phyloP scores from a whole-genome alignment of 1,284 basidiomycete species.

The Fomes fomentarius region DNA sequence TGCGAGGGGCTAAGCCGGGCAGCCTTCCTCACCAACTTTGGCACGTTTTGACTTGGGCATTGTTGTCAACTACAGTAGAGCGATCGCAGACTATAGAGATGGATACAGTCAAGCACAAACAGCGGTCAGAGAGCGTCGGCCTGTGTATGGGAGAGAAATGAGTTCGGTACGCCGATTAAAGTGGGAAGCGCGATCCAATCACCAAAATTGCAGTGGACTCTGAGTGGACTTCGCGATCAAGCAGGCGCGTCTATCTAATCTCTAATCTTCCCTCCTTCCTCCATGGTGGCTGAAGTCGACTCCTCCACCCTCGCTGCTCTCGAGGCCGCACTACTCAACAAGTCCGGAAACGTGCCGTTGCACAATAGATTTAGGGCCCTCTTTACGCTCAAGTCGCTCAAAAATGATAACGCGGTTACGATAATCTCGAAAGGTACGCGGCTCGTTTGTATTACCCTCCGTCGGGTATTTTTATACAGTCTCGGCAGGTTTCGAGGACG shows the following conservation, averaged over 20 bases:
- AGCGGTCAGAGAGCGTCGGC: not conserved
- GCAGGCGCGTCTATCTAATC: constrained; percentile 28
- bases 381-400: constrained; percentile 91
- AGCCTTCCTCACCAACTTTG: constrained; percentile 61
- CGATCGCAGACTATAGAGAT: constrained; percentile 13
- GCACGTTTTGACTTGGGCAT: constrained; percentile 92
- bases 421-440: constrained; percentile 84
- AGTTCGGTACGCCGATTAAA: too few relatives aligned
- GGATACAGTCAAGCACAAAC: constrained; percentile 1
- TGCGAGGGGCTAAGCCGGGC: not conserved
- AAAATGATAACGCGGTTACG: constrained; percentile 77
- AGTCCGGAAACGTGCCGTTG: constrained; percentile 71
- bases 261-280: constrained; percentile 23
- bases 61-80: constrained; percentile 23
- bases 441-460: not conserved
- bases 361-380: constrained; percentile 92
- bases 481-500: constrained; percentile 77
- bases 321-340: constrained; percentile 78
- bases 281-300: constrained; percentile 35
- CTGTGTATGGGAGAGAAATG: too few relatives aligned
- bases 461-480: not conserved
- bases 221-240: too few relatives aligned
- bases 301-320: constrained; percentile 45
- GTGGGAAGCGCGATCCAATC: constrained; percentile 29
- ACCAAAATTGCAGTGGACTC: too few relatives aligned